Base-by-base conservation (phyloP, 169 alveolate genomes). In the Perkinsus marinus region DNA sequence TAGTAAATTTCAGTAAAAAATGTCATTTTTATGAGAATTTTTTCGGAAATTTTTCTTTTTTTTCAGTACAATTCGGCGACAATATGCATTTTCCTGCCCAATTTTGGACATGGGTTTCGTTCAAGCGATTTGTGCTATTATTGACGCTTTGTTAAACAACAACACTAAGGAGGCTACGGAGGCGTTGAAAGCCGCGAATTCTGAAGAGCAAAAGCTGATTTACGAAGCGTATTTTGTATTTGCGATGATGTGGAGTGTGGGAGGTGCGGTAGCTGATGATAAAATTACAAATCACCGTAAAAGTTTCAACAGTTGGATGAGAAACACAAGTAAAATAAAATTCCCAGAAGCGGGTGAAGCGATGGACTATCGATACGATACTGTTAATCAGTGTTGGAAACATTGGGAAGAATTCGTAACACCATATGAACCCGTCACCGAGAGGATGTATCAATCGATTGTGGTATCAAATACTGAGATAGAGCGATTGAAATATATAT, bases 241-340 rank as follows among this genome's bases (percentile, higher is more conserved):
- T 68, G 97, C 98, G 39, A 96, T 97, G 92, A 97, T 97, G 98
- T 98, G 99, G 99, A 97, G 98, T 6, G 96, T 98, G 46, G 98
- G 99, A 92, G 98, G 98, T 41, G 94, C 98, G 89, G 96, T 97
- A 36, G 97, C 96, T 69, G 98, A 98, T 89, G 98, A 97, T 89
- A 97, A 96, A 91, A 94, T 95, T 34, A 92, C 94, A 95, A 95
- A 95, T 92, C 92, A 95, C 89, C 95, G 95, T 91, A 94, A 94
- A 94, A 89, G 91, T 68, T 96, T 97, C 93, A 96, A 94, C 91
- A 90, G 95, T 46, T 95, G 96, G 92, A 90, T 96, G 94, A 95
- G 96, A 92, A 91, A 94, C 6, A 94, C 94, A n/a, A 95, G 97
- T 43, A 96, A 97, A 92, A 93, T 97, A 30, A 96, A 96, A 92